phyloP scores from a whole-genome alignment of 305 asterid genomes.

The Fraxinus xanthoxyloides region DNA sequence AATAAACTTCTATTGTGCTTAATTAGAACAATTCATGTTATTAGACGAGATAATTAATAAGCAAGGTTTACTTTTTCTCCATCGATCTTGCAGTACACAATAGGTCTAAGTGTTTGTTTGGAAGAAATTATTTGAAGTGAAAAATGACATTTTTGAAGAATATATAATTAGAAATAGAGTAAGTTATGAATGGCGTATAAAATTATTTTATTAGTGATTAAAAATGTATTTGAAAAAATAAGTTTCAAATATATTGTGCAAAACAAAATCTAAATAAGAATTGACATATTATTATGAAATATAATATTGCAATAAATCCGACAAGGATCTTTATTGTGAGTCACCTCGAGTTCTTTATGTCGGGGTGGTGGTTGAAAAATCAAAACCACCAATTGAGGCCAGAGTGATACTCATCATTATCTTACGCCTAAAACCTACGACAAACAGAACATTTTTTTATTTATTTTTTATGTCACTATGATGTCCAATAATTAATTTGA shows the following conservation, averaged over 20 bases:
- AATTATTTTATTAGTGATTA: neutral
- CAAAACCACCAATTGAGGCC: neutral
- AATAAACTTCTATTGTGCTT: too few relatives aligned
- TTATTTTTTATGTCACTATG: neutral
- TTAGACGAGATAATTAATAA: too few relatives aligned
- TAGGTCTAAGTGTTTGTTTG: neutral
- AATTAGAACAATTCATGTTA: neutral
- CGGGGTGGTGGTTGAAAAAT: neutral
- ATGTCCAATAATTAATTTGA: neutral
- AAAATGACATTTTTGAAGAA: neutral
- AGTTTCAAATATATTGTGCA: too few relatives aligned
- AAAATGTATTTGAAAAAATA: too few relatives aligned
- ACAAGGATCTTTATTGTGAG: neutral
- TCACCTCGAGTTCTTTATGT: neutral
- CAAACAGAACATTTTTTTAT: neutral
- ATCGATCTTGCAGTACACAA: neutral
- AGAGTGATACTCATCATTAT: neutral
- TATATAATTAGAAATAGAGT: neutral
- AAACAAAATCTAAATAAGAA: too few relatives aligned
- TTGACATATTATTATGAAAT: neutral
- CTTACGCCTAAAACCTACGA: neutral
- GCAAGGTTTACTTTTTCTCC: neutral
- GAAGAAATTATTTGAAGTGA: too few relatives aligned
- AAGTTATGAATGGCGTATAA: too few relatives aligned
- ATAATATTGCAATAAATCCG: neutral